A percentile compares a stretch with the other conserved stretches of the same genome.
Conservation (phyloP, 2,329 filamentous ascomycete genomes). For the Epichloe sp. region DNA sequence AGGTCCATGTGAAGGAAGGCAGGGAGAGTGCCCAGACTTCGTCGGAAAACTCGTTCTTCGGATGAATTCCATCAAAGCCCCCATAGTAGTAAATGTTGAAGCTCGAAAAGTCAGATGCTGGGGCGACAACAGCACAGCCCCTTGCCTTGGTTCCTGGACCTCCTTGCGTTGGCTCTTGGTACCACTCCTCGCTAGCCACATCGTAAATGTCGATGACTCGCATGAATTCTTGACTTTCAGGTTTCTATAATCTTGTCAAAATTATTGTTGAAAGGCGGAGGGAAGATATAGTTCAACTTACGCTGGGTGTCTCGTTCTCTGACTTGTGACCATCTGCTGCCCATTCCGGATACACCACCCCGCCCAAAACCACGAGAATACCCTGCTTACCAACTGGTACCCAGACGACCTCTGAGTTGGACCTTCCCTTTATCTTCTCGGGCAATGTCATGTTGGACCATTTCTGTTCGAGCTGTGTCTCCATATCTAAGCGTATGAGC, state of each 20-base stretch:
- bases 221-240: conserved; percentile 58
- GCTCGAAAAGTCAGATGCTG: conserved; percentile 56
- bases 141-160: conserved; percentile 46
- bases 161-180: conserved; percentile 51
- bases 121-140: conserved; percentile 63
- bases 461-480: conserved; percentile 29
- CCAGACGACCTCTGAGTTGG: conserved; percentile 56
- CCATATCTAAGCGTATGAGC: conserved; percentile 50
- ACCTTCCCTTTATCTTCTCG: conserved; percentile 35
- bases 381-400: conserved; percentile 66
- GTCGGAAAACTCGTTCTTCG: conserved; percentile 32
- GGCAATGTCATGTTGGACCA: conserved; percentile 48
- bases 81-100: conserved; percentile 81
- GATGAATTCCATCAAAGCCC: conserved; percentile 48
- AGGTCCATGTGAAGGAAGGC: conserved; percentile 69
- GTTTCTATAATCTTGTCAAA: conserved; percentile 27
- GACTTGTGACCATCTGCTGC: conserved; percentile 13
- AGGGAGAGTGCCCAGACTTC: conserved; percentile 78
- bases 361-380: conserved; percentile 64
- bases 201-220: conserved; percentile 65
- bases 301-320: conserved; percentile 18
- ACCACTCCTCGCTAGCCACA: conserved; percentile 55
- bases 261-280: neutral
- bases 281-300: conserved; percentile 11
- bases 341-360: conserved; percentile 51